Evolutionary conservation across 306 rosid species (phyloP).

Genomic region (Vigna mungo): DNA sequence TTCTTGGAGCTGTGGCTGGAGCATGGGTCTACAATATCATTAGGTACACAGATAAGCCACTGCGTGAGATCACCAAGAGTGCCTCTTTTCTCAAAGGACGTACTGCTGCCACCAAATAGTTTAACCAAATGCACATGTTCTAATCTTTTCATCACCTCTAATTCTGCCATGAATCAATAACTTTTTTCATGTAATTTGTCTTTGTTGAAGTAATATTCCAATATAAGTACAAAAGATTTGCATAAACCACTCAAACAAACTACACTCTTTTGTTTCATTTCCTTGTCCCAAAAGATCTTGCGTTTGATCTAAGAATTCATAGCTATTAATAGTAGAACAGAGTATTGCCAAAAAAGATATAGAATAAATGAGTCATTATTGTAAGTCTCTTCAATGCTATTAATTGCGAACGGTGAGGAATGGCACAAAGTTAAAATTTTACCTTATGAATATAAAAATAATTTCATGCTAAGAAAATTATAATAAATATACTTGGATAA

Average conservation of each 20-base stretch:
- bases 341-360: too few species aligned
- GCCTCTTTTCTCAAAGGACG: slow-evolving; percentile 63
- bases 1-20: slow-evolving; percentile 66
- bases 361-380: too few species aligned
- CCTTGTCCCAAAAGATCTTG: too few species aligned
- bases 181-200: not conserved
- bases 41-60: slow-evolving; percentile 69
- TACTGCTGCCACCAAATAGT: slow-evolving; percentile 3
- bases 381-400: too few species aligned
- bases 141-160: not conserved
- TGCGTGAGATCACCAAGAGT: slow-evolving; percentile 69
- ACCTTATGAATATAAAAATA: too few species aligned
- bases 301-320: too few species aligned
- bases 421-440: too few species aligned
- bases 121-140: not conserved
- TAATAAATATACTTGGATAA: too few species aligned
- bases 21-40: slow-evolving; percentile 70
- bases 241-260: not conserved
- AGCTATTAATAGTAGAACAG: too few species aligned
- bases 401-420: too few species aligned
- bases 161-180: not conserved
- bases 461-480: too few species aligned
- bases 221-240: not conserved
- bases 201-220: not conserved
- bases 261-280: not conserved